phyloP scores from a whole-genome alignment of 306 rosid genomes.

The Casuarina cunninghamiana region DNA sequence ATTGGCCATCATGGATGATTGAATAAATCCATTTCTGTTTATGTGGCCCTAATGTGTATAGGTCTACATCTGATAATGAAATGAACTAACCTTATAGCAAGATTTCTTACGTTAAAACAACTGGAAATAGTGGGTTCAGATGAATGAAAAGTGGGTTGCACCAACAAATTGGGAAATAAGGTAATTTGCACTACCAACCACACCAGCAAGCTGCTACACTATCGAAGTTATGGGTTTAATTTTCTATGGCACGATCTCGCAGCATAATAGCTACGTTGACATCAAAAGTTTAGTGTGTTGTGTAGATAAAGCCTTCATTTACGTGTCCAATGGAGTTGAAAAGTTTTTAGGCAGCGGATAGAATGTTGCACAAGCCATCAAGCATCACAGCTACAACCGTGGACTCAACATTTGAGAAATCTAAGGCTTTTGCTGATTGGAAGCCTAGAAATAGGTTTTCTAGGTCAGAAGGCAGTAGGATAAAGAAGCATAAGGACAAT shows the following conservation, averaged over 20 bases:
- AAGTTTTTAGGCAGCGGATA: neutral
- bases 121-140: neutral
- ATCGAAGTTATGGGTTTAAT: neutral
- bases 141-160: neutral
- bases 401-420: neutral
- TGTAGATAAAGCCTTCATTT: neutral
- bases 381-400: neutral
- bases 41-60: neutral
- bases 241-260: neutral
- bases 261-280: neutral
- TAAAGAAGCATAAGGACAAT: neutral
- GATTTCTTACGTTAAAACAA: neutral
- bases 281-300: neutral
- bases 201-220: neutral
- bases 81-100: neutral
- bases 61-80: neutral
- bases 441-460: neutral
- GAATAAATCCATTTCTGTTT: neutral
- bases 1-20: neutral
- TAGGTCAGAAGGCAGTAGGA: neutral
- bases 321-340: neutral
- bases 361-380: constrained; percentile 18
- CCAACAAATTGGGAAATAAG: neutral
- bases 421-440: neutral
- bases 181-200: neutral